Percentiles rank a stretch among this genome's conserved stretches.
Evolutionary conservation across 768 basidiomycete species (phyloP).

Genomic region (Suillus decipiens): DNA sequence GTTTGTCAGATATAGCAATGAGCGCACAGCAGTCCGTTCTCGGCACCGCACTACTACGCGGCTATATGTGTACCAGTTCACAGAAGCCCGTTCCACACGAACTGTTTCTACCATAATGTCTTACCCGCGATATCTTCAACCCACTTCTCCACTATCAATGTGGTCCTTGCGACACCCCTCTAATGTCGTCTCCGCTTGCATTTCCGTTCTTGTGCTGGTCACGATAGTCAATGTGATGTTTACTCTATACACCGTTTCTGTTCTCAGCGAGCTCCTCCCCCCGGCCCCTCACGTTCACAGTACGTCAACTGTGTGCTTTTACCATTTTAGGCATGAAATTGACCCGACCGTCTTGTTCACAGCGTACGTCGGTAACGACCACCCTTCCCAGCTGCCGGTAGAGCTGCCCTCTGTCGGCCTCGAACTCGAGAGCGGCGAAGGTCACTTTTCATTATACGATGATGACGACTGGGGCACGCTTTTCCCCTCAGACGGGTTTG

Average conservation of each 20-base stretch:
- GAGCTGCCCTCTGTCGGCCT: constrained; percentile 30
- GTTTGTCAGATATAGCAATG: not conserved
- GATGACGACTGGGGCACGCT: constrained; percentile 39
- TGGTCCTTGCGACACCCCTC: constrained; percentile 3
- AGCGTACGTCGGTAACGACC: constrained; percentile 35
- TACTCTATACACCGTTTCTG: constrained; percentile 19
- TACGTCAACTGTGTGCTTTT: constrained; percentile 11
- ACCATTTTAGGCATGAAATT: constrained; percentile 5
- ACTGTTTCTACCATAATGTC: constrained; percentile 3
- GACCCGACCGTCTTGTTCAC: not conserved
- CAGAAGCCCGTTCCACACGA: not conserved
- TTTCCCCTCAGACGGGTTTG: constrained; percentile 35
- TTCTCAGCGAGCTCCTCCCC: constrained; percentile 17
- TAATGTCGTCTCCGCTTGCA: constrained; percentile 16
- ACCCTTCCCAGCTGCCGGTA: constrained; percentile 34
- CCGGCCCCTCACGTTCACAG: constrained; percentile 25
- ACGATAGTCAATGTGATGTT: constrained; percentile 25
- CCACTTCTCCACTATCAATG: not conserved
- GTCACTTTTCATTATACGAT: constrained; percentile 33
- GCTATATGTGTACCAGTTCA: constrained; percentile 6
- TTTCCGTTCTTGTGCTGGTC: constrained; percentile 22
- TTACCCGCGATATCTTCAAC: not conserved
- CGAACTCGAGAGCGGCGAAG: constrained; percentile 25
- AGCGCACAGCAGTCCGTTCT: not conserved
- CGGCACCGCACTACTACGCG: constrained; percentile 6